Evolutionary conservation across 169 alveolate species (phyloP).

Genomic region (Fabrea salina): DNA sequence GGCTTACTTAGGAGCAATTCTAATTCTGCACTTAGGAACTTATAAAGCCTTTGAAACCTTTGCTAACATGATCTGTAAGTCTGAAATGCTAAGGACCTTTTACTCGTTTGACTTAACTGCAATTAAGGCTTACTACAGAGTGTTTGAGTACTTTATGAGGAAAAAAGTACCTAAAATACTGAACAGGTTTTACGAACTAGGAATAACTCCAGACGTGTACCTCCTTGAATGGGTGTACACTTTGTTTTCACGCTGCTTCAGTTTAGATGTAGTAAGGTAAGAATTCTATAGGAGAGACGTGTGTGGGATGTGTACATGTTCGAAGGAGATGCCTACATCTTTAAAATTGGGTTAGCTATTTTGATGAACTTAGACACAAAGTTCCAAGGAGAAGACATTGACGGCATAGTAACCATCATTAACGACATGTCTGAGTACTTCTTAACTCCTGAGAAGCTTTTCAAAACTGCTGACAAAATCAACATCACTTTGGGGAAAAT

Average conservation of each 20-base stretch:
- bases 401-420: constrained; percentile 31
- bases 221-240: constrained; percentile 58
- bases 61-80: constrained; percentile 36
- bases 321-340: constrained; percentile 39
- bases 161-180: constrained; percentile 39
- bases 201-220: constrained; percentile 36
- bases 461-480: not conserved
- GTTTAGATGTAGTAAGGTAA: constrained; percentile 32
- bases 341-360: constrained; percentile 41
- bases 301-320: constrained; percentile 38
- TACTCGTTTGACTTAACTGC: constrained; percentile 41
- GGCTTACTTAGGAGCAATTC: constrained; percentile 47
- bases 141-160: constrained; percentile 35
- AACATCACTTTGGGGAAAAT: not conserved
- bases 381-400: constrained; percentile 31
- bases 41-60: constrained; percentile 38
- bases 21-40: constrained; percentile 37
- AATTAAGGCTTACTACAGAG: constrained; percentile 36
- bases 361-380: constrained; percentile 26
- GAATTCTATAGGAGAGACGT: constrained; percentile 17
- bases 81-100: constrained; percentile 36
- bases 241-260: constrained; percentile 39
- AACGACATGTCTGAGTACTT: constrained; percentile 26
- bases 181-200: constrained; percentile 29
- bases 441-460: not conserved